Percentiles rank a stretch among this genome's conserved stretches.
Evolutionary conservation across 2,329 filamentous ascomycete genomes (phyloP).

Genomic region (Colletotrichum filicis): DNA sequence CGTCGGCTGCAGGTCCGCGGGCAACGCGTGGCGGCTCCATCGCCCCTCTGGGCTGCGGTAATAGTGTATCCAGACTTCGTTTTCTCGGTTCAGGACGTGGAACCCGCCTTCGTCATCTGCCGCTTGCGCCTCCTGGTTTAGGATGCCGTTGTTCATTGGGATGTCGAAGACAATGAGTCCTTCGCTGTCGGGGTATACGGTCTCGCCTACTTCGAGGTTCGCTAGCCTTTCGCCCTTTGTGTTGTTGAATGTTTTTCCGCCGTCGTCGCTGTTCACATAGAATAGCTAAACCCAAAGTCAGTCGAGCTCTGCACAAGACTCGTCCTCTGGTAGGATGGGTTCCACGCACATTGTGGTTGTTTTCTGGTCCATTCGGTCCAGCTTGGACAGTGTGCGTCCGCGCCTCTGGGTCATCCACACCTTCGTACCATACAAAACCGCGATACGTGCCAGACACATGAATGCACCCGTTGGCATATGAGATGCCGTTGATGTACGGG

Average conservation of each 20-base stretch:
- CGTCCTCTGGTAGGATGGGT: rapidly evolving
- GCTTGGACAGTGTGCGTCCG: constrained; percentile 27
- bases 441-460: constrained; percentile 33
- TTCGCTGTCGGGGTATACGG: constrained; percentile 25
- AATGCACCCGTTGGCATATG: constrained; percentile 22
- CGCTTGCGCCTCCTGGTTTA: constrained; percentile 33
- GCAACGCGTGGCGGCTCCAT: constrained; percentile 24
- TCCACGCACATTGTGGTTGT: constrained; percentile 13
- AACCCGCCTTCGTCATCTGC: constrained; percentile 26
- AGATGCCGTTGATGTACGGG: constrained; percentile 33
- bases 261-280: constrained; percentile 30
- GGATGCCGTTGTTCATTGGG: constrained; percentile 26
- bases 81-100: constrained; percentile 30
- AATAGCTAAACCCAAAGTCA: neutral
- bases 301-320: neutral
- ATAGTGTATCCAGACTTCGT: constrained; percentile 32
- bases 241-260: constrained; percentile 13
- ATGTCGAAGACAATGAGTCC: constrained; percentile 31
- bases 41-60: constrained; percentile 10
- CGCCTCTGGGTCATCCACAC: constrained; percentile 27
- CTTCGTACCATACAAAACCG: constrained; percentile 33
- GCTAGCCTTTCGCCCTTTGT: constrained; percentile 19
- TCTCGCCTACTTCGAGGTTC: constrained; percentile 27
- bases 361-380: constrained; percentile 31
- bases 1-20: constrained; percentile 14